Conservation (phyloP, 176 grass and related monocot species). For the Puccinellia tenuiflora region DNA sequence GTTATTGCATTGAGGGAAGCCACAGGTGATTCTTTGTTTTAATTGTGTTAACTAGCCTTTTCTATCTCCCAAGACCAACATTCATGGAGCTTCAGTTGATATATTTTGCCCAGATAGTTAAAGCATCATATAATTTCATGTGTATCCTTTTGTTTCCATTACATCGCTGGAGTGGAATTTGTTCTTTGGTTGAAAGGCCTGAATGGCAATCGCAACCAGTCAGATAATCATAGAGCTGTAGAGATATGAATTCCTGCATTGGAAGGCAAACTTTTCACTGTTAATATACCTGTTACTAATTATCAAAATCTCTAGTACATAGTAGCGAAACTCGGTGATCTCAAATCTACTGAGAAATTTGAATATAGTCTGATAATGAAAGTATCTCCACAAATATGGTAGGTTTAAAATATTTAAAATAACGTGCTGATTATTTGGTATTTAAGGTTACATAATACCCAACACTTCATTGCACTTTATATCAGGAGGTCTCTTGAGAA, state of each 20-base stretch:
- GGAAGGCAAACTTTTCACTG: not conserved
- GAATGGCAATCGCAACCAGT: not conserved
- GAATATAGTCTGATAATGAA: not conserved
- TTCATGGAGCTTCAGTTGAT: not conserved
- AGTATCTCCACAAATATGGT: not conserved
- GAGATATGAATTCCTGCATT: not conserved
- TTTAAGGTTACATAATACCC: not conserved
- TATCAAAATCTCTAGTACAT: not conserved
- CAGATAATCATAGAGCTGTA: not conserved
- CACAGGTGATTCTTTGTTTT: conserved; percentile 42
- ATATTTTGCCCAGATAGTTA: not conserved
- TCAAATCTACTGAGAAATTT: not conserved
- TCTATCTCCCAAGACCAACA: not conserved
- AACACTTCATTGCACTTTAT: not conserved
- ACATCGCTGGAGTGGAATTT: not conserved
- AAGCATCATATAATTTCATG: not conserved
- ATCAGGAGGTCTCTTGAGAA: not conserved
- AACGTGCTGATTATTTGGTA: not conserved
- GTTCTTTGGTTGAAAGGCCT: not conserved
- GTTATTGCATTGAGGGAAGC: conserved; percentile 59
- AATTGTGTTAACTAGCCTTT: not conserved
- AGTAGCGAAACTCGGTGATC: not conserved
- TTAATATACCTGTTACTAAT: not conserved
- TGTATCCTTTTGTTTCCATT: not conserved
- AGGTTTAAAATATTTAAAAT: not conserved